Percentiles rank a stretch among this genome's conserved stretches.
These are phyloP conservation scores for Pueraria montana DNA, from an alignment of 306 rosid species.

Conservation along the genomic window DNA sequence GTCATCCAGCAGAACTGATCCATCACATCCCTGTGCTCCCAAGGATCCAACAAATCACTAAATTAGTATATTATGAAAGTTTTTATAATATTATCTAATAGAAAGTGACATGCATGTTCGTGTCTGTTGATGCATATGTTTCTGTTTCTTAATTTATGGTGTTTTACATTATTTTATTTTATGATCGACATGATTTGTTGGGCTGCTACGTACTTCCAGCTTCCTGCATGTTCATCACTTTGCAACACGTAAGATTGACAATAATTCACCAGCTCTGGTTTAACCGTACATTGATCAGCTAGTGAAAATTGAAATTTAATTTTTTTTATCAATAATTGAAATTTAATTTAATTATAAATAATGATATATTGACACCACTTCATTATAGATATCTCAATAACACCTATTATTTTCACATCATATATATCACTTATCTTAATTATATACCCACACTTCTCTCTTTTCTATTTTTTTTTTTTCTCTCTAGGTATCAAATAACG, in stretches of 20 bases:
- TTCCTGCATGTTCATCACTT: not conserved
- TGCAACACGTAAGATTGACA: not conserved
- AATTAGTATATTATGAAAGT: not conserved
- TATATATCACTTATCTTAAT: too few relatives aligned
- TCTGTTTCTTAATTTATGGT: not conserved
- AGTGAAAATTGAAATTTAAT: too few relatives aligned
- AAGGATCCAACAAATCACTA: not conserved
- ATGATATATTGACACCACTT: too few relatives aligned
- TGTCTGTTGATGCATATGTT: not conserved
- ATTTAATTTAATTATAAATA: too few relatives aligned
- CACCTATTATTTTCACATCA: too few relatives aligned
- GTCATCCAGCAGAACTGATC: slow-evolving; percentile 54
- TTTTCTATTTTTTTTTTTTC: too few relatives aligned
- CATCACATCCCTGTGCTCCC: slow-evolving; percentile 53
- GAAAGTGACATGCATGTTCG: slow-evolving; percentile 5
- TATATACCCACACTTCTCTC: too few relatives aligned
- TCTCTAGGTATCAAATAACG: too few relatives aligned
- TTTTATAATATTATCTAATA: not conserved
- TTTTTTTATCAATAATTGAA: too few relatives aligned
- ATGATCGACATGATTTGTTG: not conserved
- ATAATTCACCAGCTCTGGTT: not conserved
- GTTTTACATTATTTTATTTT: not conserved
- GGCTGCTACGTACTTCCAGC: not conserved
- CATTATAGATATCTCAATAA: too few relatives aligned
- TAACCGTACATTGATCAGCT: too few relatives aligned